Conservation (phyloP, 2,329 filamentous ascomycete species). For the Stemphylium lycopersici region DNA sequence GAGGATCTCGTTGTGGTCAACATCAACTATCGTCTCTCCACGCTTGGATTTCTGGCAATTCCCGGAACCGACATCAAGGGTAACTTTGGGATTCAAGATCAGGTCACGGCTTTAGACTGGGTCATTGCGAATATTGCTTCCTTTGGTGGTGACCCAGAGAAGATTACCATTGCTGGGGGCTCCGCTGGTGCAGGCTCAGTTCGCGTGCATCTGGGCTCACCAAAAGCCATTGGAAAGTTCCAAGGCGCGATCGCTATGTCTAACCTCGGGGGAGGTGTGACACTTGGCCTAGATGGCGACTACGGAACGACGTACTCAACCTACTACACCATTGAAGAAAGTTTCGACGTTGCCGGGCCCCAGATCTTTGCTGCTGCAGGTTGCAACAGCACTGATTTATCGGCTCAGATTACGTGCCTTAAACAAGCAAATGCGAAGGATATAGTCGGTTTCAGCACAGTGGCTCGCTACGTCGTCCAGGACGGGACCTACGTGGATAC, state of each 20-base stretch:
- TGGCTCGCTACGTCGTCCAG: constrained; percentile 62
- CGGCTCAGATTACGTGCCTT: constrained; percentile 61
- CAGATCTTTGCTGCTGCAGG: constrained; percentile 59
- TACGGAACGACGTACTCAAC: constrained; percentile 65
- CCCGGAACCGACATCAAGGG: constrained; percentile 62
- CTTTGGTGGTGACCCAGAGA: constrained; percentile 57
- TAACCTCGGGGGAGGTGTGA: constrained; percentile 63
- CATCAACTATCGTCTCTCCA: constrained; percentile 66
- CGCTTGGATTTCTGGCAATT: constrained; percentile 64
- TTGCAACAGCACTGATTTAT: constrained; percentile 56
- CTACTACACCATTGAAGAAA: constrained; percentile 63
- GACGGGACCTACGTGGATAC: constrained; percentile 64
- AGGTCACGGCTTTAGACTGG: constrained; percentile 59
- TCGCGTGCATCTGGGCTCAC: constrained; percentile 60
- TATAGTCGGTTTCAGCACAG: constrained; percentile 50
- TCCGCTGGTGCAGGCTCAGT: constrained; percentile 63
- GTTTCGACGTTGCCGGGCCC: constrained; percentile 57
- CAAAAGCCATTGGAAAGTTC: constrained; percentile 55
- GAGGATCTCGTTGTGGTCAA: constrained; percentile 65
- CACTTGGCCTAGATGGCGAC: constrained; percentile 60
- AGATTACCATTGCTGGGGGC: constrained; percentile 56
- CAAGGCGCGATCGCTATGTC: constrained; percentile 58
- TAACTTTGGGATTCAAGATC: constrained; percentile 61
- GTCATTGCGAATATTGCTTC: constrained; percentile 52
- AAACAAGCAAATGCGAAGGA: constrained; percentile 53